Evolutionary conservation across 2,329 filamentous ascomycete species (phyloP).

Genomic region (Colletotrichum incanum): DNA sequence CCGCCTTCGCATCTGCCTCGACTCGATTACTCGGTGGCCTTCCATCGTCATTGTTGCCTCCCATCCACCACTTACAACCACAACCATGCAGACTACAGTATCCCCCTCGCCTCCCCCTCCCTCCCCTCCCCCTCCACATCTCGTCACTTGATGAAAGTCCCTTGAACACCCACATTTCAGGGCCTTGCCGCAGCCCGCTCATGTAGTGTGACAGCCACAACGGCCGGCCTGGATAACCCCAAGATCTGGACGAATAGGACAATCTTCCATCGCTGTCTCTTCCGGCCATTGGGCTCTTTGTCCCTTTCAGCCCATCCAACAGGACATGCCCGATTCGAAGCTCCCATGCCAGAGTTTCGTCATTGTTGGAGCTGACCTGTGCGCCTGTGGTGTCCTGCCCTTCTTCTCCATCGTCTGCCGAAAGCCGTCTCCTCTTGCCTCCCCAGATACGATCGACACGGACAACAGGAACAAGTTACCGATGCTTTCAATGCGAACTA

Average conservation of each 20-base stretch:
- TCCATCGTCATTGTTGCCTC: constrained; percentile 2
- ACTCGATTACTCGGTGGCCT: not conserved
- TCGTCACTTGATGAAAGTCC: not conserved
- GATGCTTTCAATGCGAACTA: not conserved
- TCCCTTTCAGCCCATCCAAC: not conserved
- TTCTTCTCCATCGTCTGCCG: constrained; percentile 5
- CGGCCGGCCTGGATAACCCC: constrained; percentile 5
- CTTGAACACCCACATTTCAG: constrained; percentile 5
- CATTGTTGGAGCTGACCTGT: constrained; percentile 18
- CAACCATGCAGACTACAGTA: not conserved
- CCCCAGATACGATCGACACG: constrained; percentile 16
- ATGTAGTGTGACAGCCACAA: constrained; percentile 27
- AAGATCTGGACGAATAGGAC: constrained; percentile 8
- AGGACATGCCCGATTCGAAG: constrained; percentile 3
- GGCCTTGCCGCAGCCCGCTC: constrained; percentile 22
- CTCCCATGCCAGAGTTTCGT: constrained; percentile 22
- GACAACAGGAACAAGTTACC: not conserved
- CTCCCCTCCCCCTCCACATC: constrained; percentile 11
- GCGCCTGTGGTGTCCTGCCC: not conserved
- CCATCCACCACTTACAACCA: not conserved
- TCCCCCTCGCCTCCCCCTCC: not conserved
- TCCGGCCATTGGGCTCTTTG: not conserved
- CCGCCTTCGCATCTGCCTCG: not conserved
- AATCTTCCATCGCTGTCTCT: not conserved
- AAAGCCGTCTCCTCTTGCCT: not conserved